phyloP scores from a whole-genome alignment of 1,284 basidiomycete species.

The Pterula multifida region DNA sequence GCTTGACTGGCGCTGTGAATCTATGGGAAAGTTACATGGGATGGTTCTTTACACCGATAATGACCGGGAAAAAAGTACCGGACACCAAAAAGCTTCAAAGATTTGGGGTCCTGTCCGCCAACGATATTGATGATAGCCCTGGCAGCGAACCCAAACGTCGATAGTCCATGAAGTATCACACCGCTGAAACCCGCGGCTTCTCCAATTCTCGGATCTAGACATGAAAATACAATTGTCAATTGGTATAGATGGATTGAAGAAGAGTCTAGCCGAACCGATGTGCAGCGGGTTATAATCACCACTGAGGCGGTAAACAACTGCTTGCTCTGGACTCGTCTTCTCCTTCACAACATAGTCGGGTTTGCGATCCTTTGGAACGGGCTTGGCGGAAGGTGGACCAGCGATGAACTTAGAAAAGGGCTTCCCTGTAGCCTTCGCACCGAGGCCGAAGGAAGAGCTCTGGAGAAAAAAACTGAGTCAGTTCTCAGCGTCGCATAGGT shows the following conservation, averaged over 20 bases:
- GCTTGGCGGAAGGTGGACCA: slow-evolving; percentile 53
- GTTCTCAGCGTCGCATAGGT: slow-evolving; percentile 5
- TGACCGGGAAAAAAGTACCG: neutral
- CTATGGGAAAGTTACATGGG: too few species aligned
- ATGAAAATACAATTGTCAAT: neutral
- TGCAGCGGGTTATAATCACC: slow-evolving; percentile 83
- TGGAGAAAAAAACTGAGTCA: slow-evolving; percentile 16
- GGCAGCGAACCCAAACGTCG: slow-evolving; percentile 67
- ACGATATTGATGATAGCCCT: slow-evolving; percentile 56
- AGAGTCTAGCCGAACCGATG: slow-evolving; percentile 39
- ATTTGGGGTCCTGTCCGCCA: slow-evolving; percentile 43
- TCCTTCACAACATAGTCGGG: slow-evolving; percentile 62
- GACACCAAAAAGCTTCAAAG: slow-evolving; percentile 55
- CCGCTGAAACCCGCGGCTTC: slow-evolving; percentile 63
- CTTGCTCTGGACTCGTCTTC: slow-evolving; percentile 64
- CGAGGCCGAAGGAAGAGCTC: slow-evolving; percentile 65
- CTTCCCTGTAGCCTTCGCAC: slow-evolving; percentile 58
- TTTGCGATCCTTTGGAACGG: slow-evolving; percentile 52
- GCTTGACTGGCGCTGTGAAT: slow-evolving; percentile 73
- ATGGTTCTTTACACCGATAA: too few species aligned
- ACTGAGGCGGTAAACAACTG: slow-evolving; percentile 65
- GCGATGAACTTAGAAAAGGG: slow-evolving; percentile 62
- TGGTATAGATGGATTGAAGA: neutral
- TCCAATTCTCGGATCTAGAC: slow-evolving; percentile 59
- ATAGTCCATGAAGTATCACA: slow-evolving; percentile 74